Conservation (phyloP, 768 basidiomycete species). For the Boletus reticuloceps region DNA sequence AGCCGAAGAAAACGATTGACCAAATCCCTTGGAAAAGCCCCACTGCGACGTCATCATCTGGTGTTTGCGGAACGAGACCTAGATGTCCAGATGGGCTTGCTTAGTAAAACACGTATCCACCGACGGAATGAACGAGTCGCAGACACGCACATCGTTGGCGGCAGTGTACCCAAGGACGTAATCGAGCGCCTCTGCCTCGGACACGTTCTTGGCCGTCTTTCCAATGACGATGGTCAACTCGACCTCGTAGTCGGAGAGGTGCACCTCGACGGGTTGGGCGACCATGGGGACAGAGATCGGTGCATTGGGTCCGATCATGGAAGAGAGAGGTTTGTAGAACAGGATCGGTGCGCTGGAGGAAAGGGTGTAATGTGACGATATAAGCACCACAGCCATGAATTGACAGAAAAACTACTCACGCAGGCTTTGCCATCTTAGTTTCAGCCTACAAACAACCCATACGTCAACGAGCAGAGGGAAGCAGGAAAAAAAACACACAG, state of each 20-base stretch:
- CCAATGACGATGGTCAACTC: conserved; percentile 83
- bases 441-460: conserved; percentile 48
- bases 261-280: conserved; percentile 66
- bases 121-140: not conserved
- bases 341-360: conserved; percentile 59
- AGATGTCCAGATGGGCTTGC: not conserved
- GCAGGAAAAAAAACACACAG: conserved; percentile 40
- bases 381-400: not conserved
- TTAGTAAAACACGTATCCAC: not conserved
- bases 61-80: conserved; percentile 77
- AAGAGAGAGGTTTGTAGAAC: conserved; percentile 74
- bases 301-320: conserved; percentile 69
- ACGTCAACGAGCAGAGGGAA: not conserved
- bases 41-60: conserved; percentile 83
- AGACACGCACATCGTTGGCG: conserved; percentile 63
- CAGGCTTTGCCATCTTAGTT: conserved; percentile 58
- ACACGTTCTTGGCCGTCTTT: conserved; percentile 75
- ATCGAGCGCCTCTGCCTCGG: conserved; percentile 76
- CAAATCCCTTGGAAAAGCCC: conserved; percentile 86
- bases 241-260: conserved; percentile 80
- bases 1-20: conserved; percentile 34
- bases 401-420: conserved; percentile 39
- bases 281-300: conserved; percentile 62
- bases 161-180: conserved; percentile 84
- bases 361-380: not conserved